These are phyloP conservation scores for Phialophora expanda DNA, from an alignment of 2,329 filamentous ascomycete genomes.

Conservation along the genomic window DNA sequence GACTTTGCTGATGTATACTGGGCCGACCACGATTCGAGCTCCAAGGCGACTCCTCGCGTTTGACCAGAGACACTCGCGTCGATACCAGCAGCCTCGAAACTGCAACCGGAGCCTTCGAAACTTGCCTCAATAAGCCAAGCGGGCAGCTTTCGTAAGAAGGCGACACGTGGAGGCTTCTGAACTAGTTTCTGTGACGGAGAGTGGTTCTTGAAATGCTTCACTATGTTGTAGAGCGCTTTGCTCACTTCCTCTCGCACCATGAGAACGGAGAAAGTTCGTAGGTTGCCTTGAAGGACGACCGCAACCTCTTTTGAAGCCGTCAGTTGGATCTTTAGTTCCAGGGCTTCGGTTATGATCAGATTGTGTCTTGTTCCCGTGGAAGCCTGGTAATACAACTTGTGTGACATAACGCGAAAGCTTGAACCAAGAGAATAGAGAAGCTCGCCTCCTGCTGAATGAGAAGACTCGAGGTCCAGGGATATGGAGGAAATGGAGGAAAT, in stretches of 20 bases:
- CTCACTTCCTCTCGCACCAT: conserved; percentile 92
- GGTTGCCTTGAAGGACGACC: conserved; percentile 76
- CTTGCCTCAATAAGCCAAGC: conserved; percentile 83
- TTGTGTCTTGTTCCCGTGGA: conserved; percentile 81
- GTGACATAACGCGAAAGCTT: conserved; percentile 80
- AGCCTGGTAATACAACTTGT: conserved; percentile 94
- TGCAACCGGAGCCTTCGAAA: conserved; percentile 86
- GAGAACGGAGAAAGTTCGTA: conserved; percentile 86
- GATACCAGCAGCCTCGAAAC: conserved; percentile 85
- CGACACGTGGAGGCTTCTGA: conserved; percentile 50
- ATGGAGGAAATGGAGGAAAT: conserved; percentile 95
- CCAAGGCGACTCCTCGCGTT: conserved; percentile 80
- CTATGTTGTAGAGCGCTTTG: conserved; percentile 88
- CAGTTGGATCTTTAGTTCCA: conserved; percentile 84
- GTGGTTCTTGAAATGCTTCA: conserved; percentile 77
- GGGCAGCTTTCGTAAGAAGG: conserved; percentile 76
- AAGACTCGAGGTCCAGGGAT: conserved; percentile 90
- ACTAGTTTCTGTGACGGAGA: conserved; percentile 66
- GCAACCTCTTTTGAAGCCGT: conserved; percentile 84
- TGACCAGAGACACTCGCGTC: conserved; percentile 83
- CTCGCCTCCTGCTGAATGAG: conserved; percentile 84
- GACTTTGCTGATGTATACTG: conserved; percentile 86
- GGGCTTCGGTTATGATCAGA: conserved; percentile 81
- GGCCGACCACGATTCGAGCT: conserved; percentile 83
- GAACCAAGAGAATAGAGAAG: conserved; percentile 85